Evolutionary conservation across 2,329 filamentous ascomycete species (phyloP).

Genomic region (Pleomassaria siparia): DNA sequence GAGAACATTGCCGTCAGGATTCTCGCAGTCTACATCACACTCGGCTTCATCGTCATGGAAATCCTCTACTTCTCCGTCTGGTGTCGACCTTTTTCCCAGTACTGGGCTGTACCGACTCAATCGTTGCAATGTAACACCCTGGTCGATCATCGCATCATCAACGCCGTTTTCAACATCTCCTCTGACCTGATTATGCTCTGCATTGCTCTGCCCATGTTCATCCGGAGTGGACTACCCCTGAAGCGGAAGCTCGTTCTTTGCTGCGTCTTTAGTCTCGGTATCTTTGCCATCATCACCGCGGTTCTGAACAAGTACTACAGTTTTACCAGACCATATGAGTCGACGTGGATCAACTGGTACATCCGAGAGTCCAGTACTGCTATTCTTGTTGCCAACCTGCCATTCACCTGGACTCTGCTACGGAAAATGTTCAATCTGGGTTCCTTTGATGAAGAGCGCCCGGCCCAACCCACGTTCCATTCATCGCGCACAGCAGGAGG

Average conservation of each 20-base stretch:
- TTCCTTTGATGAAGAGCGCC: conserved; percentile 31
- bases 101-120: conserved; percentile 53
- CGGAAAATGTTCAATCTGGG: conserved; percentile 50
- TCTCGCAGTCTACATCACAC: conserved; percentile 49
- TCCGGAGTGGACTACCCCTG: conserved; percentile 45
- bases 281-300: conserved; percentile 52
- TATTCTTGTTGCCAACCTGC: conserved; percentile 53
- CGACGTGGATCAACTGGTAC: conserved; percentile 37
- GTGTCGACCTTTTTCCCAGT: conserved; percentile 56
- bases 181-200: conserved; percentile 50
- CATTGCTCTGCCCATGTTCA: conserved; percentile 50
- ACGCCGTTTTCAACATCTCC: conserved; percentile 47
- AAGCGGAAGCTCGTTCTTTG: conserved; percentile 58
- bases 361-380: conserved; percentile 32
- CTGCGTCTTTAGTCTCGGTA: conserved; percentile 59
- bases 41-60: conserved; percentile 53
- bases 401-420: conserved; percentile 55
- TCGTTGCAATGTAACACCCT: conserved; percentile 39
- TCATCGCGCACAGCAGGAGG: conserved; percentile 29
- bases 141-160: conserved; percentile 42
- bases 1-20: conserved; percentile 45
- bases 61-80: conserved; percentile 55
- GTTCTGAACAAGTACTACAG: conserved; percentile 52
- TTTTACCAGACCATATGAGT: conserved; percentile 25
- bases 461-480: conserved; percentile 35